Conservation (phyloP, 257 asterid species). For the Fraxinus excelsior region DNA sequence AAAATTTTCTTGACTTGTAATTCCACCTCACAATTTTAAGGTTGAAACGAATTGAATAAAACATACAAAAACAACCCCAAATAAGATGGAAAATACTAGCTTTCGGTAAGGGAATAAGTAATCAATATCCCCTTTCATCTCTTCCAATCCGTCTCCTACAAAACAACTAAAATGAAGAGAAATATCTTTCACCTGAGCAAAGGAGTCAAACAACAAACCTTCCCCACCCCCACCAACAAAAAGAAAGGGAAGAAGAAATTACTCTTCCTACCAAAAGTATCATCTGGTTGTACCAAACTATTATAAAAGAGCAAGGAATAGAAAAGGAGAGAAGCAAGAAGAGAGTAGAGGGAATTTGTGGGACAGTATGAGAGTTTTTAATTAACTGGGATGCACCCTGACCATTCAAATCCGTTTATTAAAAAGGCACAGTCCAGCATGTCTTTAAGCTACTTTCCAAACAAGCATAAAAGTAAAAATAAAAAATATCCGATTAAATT, state of each 20-base stretch:
- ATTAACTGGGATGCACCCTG: not conserved
- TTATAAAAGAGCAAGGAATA: slow-evolving; percentile 3
- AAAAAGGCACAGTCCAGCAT: not conserved
- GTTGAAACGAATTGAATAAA: slow-evolving; percentile 4
- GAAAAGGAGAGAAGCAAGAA: not conserved
- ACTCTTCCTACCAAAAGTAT: not conserved
- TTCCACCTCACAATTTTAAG: not conserved
- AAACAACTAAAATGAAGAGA: slow-evolving; percentile 9
- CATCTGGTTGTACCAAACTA: not conserved
- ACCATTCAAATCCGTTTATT: not conserved
- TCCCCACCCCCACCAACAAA: not conserved
- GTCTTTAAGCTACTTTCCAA: slow-evolving; percentile 4
- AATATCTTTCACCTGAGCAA: slow-evolving; percentile 8
- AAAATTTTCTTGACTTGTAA: not conserved
- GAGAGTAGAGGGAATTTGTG: not conserved
- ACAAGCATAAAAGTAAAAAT: not conserved
- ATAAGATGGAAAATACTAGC: not conserved
- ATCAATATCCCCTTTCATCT: slow-evolving; percentile 6
- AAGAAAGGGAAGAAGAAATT: too few species aligned
- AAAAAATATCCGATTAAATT: not conserved
- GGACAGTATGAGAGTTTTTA: not conserved
- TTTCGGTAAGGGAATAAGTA: not conserved
- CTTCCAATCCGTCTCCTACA: slow-evolving; percentile 7
- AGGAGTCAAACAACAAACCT: not conserved
- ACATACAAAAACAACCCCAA: not conserved